These are phyloP conservation scores for Solanum peruvianum DNA, from an alignment of 257 asterid genomes.

Conservation along the genomic window DNA sequence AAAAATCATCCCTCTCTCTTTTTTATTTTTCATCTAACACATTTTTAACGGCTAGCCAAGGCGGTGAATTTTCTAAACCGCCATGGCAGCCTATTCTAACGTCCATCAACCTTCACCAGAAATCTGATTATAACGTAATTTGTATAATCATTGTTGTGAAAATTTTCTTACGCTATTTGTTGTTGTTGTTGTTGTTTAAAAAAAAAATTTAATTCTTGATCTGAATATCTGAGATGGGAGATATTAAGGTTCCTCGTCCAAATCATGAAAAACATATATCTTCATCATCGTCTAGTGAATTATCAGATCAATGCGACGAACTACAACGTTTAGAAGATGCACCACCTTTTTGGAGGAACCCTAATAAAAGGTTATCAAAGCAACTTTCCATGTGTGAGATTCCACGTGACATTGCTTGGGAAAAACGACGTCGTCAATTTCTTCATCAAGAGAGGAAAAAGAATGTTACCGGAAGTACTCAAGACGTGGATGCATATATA, in stretches of 20 bases:
- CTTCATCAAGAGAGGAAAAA: slow-evolving; percentile 28
- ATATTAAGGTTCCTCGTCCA: not conserved
- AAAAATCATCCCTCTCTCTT: not conserved
- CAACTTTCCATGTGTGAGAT: slow-evolving; percentile 71
- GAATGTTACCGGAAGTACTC: not conserved
- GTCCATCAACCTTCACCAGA: not conserved
- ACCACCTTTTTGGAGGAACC: slow-evolving; percentile 65
- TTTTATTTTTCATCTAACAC: not conserved
- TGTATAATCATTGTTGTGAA: not conserved
- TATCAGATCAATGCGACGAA: slow-evolving; percentile 43
- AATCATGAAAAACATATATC: not conserved
- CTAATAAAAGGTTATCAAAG: slow-evolving; percentile 34
- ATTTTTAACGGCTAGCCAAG: slow-evolving; percentile 32
- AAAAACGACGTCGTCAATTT: slow-evolving; percentile 53
- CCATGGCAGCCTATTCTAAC: slow-evolving; percentile 23
- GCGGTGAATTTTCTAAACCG: slow-evolving; percentile 36
- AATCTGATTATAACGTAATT: not conserved
- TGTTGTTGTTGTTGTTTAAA: not conserved
- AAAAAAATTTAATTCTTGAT: not conserved
- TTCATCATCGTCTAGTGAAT: slow-evolving; percentile 15
- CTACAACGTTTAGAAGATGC: slow-evolving; percentile 51
- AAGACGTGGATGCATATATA: slow-evolving; percentile 10
- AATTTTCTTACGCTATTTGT: not conserved
- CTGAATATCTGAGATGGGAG: not conserved
- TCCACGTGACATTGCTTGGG: slow-evolving; percentile 76